Percentiles rank a stretch among this genome's conserved stretches.
Evolutionary conservation across 345 rosid species (phyloP).

Genomic region (Rhizophora mangle): DNA sequence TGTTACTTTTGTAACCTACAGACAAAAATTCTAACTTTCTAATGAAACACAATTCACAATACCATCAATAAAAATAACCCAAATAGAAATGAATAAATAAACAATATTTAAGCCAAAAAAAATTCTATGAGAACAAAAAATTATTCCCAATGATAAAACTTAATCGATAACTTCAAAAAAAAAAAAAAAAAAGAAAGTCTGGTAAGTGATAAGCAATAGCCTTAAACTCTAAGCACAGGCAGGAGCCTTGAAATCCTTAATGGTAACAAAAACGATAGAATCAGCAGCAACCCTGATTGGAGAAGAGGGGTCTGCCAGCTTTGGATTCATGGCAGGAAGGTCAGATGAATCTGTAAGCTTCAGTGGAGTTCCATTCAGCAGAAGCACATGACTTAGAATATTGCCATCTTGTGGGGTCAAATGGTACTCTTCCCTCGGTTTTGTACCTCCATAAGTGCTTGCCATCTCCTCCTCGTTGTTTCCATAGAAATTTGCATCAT

Average conservation of each 20-base stretch:
- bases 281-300: slow-evolving; percentile 37
- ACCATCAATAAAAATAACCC: background rate
- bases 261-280: slow-evolving; percentile 39
- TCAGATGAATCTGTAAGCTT: slow-evolving; percentile 33
- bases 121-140: background rate
- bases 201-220: background rate
- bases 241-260: slow-evolving; percentile 46
- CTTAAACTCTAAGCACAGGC: slow-evolving; percentile 41
- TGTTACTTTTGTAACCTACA: background rate
- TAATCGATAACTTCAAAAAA: too few species aligned
- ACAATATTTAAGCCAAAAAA: background rate
- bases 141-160: too few species aligned
- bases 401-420: slow-evolving; percentile 55
- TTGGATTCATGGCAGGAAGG: slow-evolving; percentile 47
- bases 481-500: slow-evolving; percentile 33
- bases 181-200: too few species aligned
- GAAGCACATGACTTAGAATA: slow-evolving; percentile 51
- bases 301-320: slow-evolving; percentile 30
- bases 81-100: background rate
- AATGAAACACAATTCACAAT: too few species aligned
- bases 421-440: slow-evolving; percentile 53
- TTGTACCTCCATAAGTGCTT: background rate
- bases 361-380: slow-evolving; percentile 51
- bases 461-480: background rate
- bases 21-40: too few species aligned